Percentiles rank a stretch among this genome's conserved stretches.
Conservation (phyloP, 768 basidiomycete species). For the Rhodotorula diobovata region DNA sequence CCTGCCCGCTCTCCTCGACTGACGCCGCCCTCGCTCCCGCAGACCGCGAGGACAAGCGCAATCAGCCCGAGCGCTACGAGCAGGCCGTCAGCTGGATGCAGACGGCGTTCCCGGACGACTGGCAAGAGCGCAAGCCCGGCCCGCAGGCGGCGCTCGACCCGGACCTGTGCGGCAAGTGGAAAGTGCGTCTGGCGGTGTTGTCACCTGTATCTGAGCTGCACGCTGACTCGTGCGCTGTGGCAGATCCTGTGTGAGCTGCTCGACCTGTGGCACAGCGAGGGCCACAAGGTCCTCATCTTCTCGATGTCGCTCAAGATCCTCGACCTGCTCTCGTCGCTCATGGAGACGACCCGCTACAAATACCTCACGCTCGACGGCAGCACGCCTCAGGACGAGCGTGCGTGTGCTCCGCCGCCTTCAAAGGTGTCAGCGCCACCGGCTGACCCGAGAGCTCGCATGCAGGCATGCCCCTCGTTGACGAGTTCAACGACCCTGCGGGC, state of each 20-base stretch:
- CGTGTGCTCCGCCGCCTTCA: conserved; percentile 42
- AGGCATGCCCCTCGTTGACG: conserved; percentile 88
- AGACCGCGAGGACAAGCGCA: conserved; percentile 57
- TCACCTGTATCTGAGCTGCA: no score
- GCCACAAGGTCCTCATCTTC: conserved; percentile 86
- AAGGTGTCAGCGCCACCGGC: background rate
- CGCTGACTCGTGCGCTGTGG: background rate
- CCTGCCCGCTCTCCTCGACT: background rate
- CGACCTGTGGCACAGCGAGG: conserved; percentile 60
- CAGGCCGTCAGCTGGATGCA: conserved; percentile 62
- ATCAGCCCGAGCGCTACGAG: conserved; percentile 61
- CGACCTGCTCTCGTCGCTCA: conserved; percentile 28
- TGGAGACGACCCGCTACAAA: conserved; percentile 28
- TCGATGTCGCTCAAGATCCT: conserved; percentile 57
- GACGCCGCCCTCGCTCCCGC: background rate
- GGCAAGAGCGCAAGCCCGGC: conserved; percentile 51
- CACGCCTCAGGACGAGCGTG: conserved; percentile 63
- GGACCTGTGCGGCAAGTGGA: conserved; percentile 75
- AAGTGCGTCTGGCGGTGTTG: conserved; percentile 52
- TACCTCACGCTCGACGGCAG: conserved; percentile 64
- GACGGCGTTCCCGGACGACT: conserved; percentile 60
- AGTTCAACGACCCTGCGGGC: conserved; percentile 83
- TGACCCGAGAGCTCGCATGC: conserved; percentile 2
- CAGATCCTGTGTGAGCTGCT: conserved; percentile 68
- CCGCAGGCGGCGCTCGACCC: conserved; percentile 62